phyloP scores from a whole-genome alignment of 306 rosid genomes.

The Castanea crenata region DNA sequence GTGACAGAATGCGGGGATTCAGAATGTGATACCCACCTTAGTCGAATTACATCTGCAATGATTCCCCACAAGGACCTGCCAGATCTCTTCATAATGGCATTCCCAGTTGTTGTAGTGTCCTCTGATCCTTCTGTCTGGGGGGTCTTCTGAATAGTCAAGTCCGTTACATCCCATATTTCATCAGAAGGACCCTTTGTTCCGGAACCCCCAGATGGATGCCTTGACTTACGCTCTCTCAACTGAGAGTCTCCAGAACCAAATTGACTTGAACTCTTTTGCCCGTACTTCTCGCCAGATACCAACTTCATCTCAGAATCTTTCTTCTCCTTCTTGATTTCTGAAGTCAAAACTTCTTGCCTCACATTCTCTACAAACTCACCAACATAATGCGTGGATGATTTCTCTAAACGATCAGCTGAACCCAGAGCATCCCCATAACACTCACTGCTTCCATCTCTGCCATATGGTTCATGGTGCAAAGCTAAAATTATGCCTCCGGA shows the following conservation, averaged over 20 bases:
- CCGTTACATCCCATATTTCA: constrained; percentile 74
- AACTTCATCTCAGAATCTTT: constrained; percentile 32
- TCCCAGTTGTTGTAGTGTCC: constrained; percentile 32
- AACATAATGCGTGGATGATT: constrained; percentile 63
- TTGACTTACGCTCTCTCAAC: constrained; percentile 39
- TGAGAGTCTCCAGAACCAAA: constrained; percentile 38
- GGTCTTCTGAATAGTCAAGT: constrained; percentile 40
- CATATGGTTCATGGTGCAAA: constrained; percentile 36
- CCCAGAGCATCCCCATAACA: constrained; percentile 49
- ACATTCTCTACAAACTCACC: constrained; percentile 59
- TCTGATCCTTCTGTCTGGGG: constrained; percentile 43
- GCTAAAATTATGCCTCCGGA: constrained; percentile 34
- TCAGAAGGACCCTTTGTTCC: constrained; percentile 74
- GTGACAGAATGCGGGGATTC: constrained; percentile 49
- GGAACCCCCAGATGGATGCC: constrained; percentile 52
- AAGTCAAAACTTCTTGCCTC: constrained; percentile 49
- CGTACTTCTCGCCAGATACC: constrained; percentile 35
- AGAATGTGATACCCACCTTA: constrained; percentile 62
- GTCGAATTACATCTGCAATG: constrained; percentile 55
- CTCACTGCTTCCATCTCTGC: constrained; percentile 33
- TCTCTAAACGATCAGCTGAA: constrained; percentile 60
- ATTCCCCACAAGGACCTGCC: constrained; percentile 75
- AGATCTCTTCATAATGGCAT: constrained; percentile 56
- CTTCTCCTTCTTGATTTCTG: constrained; percentile 41
- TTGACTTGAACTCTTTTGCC: constrained; percentile 21